Evolutionary conservation across 768 basidiomycete species (phyloP).

Genomic region (Botryobasidium botryosum): DNA sequence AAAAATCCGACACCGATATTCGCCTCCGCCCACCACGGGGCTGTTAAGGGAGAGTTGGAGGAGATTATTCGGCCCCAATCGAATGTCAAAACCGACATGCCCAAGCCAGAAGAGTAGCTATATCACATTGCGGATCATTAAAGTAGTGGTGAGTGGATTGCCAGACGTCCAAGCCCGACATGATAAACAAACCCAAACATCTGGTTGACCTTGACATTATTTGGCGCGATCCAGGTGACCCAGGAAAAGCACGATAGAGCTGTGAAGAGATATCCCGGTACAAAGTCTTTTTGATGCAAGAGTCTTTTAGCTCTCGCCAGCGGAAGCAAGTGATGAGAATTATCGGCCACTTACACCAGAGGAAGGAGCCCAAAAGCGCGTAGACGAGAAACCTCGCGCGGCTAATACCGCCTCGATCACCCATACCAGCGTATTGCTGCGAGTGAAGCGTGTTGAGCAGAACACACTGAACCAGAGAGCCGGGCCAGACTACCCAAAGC

Average conservation of each 20-base stretch:
- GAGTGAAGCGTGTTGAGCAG: constrained; percentile 65
- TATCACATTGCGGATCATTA: no score
- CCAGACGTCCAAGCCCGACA: no score
- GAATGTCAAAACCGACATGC: constrained; percentile 54
- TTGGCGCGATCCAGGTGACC: constrained; percentile 74
- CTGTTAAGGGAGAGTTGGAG: constrained; percentile 54
- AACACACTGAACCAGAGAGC: constrained; percentile 37
- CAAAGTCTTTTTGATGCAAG: no score
- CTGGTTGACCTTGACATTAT: constrained; percentile 51
- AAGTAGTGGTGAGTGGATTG: no score
- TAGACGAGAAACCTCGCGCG: constrained; percentile 66
- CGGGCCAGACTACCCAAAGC: not conserved
- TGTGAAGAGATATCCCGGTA: constrained; percentile 60
- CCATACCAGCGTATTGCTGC: constrained; percentile 39
- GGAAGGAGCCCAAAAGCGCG: constrained; percentile 32
- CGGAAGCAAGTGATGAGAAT: no score
- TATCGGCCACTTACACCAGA: no score
- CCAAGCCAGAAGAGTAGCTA: constrained; percentile 45
- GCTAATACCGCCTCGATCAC: constrained; percentile 52
- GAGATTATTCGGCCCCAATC: constrained; percentile 36
- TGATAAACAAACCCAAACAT: constrained; percentile 48
- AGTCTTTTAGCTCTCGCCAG: no score
- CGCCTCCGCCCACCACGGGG: constrained; percentile 36
- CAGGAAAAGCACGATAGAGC: constrained; percentile 75
- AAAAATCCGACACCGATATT: constrained; percentile 23